Evolutionary conservation across 805 yeast species (phyloP), one percentile per base, ranked within the genome.

Genomic region (Candida pini): DNA sequence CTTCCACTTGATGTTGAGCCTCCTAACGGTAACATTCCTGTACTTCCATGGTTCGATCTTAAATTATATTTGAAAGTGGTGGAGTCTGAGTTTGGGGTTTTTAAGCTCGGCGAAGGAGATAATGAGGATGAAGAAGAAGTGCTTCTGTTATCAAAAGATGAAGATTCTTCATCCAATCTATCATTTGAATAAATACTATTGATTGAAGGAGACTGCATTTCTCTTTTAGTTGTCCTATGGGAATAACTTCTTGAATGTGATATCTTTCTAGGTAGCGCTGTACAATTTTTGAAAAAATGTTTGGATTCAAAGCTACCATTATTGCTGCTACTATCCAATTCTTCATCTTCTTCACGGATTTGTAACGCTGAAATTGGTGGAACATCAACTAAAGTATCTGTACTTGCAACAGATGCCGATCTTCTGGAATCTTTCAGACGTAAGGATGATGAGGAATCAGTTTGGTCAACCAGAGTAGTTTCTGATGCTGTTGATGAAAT

Each of bases 221-320:
- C 51, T 32, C 48, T 43, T 27, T 45, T 43, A 5, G 49, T 44
- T 17, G 46, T 33, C 18, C 51, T 35, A 35, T 47, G 51, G n/a
- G 23, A 32, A 31, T 28, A 22, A 5, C 13, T 13, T 22, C n/a
- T 22, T 22, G 25, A 13, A 22, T 12, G 25, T 5, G 25, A 4
- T 13, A 5, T 7, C 25, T 13, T 12, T 13, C 25, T 22, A 12
- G 25, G 25, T 4, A 13, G n/a, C n/a, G 25, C n/a, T 22, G 25
- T 12, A 4, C 13, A 5, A 20, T 8, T 8, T 12, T 5, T 12
- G 5, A 13, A 22, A 22, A 7, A 13, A 22, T 5, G 5, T 7
- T 4, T 7, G 13, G 25, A 22, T 7, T 22, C 13, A 7, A 12
- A 12, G n/a, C n/a, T n/a, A n/a, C n/a, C n/a, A n/a, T n/a, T n/a